A percentile compares a stretch with the other conserved stretches of the same genome.
Evolutionary conservation across 139 green algal species (phyloP).

Genomic region (Axilococcus clingmanii): DNA sequence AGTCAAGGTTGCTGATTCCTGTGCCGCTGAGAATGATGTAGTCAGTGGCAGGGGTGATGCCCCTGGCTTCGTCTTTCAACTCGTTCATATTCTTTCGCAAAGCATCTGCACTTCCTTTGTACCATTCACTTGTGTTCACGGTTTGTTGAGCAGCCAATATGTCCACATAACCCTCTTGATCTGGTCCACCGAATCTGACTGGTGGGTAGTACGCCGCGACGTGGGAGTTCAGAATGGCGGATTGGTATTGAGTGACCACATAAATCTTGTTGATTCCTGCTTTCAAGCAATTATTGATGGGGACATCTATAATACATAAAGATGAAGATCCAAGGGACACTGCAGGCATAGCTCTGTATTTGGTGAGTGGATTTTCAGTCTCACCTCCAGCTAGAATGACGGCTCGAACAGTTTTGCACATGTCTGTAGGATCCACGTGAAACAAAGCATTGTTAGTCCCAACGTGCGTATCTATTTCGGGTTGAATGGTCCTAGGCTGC

Average conservation of each 20-base stretch:
- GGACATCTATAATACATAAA: conserved; percentile 35
- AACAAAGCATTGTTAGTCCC: too few species aligned
- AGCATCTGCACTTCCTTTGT: conserved; percentile 39
- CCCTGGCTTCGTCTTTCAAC: conserved; percentile 18
- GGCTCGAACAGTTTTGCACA: conserved; percentile 23
- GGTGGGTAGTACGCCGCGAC: conserved; percentile 37
- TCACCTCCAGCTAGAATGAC: conserved; percentile 44
- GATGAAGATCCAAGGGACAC: conserved; percentile 35
- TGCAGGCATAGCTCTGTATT: conserved; percentile 37
- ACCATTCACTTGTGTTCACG: conserved; percentile 21
- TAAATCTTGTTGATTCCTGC: conserved; percentile 54
- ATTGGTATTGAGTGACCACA: conserved; percentile 53
- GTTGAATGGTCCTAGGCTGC: too few species aligned
- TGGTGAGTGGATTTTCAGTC: conserved; percentile 36
- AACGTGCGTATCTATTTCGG: too few species aligned
- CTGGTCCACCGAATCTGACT: conserved; percentile 23
- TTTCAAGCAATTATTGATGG: conserved; percentile 49
- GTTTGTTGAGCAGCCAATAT: conserved; percentile 44
- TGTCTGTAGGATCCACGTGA: conserved; percentile 11
- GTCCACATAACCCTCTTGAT: conserved; percentile 37
- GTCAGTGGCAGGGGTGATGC: conserved; percentile 22
- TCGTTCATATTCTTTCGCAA: conserved; percentile 35
- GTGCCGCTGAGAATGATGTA: conserved; percentile 37
- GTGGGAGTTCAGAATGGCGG: conserved; percentile 41
- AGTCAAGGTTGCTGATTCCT: conserved; percentile 31